These are phyloP conservation scores for Dillenia suffruticosa DNA, from an alignment of 164 flowering plant genomes.

Conservation along the genomic window DNA sequence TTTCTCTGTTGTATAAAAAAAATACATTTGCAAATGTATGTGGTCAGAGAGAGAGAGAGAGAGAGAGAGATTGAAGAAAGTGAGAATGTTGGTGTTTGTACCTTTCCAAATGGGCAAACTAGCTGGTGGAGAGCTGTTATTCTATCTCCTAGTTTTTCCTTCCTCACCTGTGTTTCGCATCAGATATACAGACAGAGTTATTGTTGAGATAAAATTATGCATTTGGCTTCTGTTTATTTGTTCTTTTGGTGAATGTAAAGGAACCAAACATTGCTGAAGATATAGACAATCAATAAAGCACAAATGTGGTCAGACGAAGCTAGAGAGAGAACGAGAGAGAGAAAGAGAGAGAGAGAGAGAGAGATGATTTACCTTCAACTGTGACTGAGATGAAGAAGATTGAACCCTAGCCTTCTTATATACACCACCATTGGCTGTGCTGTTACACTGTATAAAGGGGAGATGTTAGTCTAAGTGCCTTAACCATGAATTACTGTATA, in stretches of 20 bases:
- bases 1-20: slow-evolving; percentile 5
- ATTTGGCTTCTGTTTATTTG: background rate
- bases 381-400: slow-evolving; percentile 50
- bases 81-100: slow-evolving; percentile 7
- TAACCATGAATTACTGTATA: too few species aligned
- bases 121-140: slow-evolving; percentile 49
- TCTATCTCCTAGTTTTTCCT: slow-evolving; percentile 48
- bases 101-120: slow-evolving; percentile 55
- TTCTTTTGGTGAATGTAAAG: slow-evolving; percentile 2
- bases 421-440: slow-evolving; percentile 56
- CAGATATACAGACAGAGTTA: too few species aligned
- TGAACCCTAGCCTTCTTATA: slow-evolving; percentile 84
- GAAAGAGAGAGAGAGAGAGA: slow-evolving; percentile 7
- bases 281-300: slow-evolving; percentile 29
- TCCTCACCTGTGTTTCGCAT: slow-evolving; percentile 30
- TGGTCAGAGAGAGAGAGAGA: too few species aligned
- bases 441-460: slow-evolving; percentile 39
- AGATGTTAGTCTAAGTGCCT: background rate
- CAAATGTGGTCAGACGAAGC: background rate
- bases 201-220: background rate
- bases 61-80: background rate
- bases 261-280: slow-evolving; percentile 17
- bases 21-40: too few species aligned
- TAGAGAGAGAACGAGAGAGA: slow-evolving; percentile 18
- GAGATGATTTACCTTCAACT: slow-evolving; percentile 53